Evolutionary conservation across 768 basidiomycete species (phyloP).

Genomic region (Suillus luteus): DNA sequence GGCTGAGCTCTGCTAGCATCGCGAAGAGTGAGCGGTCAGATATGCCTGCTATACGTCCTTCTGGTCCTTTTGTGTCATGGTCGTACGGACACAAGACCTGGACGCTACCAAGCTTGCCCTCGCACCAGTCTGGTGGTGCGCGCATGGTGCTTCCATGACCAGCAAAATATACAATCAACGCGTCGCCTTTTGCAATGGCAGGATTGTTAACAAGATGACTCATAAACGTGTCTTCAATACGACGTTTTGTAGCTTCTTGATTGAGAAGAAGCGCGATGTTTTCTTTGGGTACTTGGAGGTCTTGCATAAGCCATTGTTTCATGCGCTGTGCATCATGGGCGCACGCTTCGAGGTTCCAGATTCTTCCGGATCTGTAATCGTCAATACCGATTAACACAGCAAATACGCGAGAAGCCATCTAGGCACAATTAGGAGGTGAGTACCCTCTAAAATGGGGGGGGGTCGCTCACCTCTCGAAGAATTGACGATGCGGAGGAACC

Average conservation of each 20-base stretch:
- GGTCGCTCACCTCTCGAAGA: constrained; percentile 17
- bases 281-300: constrained; percentile 57
- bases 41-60: constrained; percentile 59
- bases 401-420: constrained; percentile 54
- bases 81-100: constrained; percentile 70
- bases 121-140: constrained; percentile 65
- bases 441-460: constrained; percentile 3
- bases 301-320: constrained; percentile 55
- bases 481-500: constrained; percentile 15
- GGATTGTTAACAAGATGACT: constrained; percentile 64
- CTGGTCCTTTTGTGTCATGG: constrained; percentile 51
- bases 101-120: constrained; percentile 42
- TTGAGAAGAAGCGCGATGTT: constrained; percentile 61
- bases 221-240: constrained; percentile 63
- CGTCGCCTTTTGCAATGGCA: constrained; percentile 59
- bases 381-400: constrained; percentile 72
- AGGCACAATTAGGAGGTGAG: constrained; percentile 17
- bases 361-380: constrained; percentile 60
- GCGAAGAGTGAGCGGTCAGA: constrained; percentile 67
- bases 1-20: constrained; percentile 57
- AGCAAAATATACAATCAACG: constrained; percentile 70
- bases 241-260: constrained; percentile 58
- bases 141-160: constrained; percentile 66
- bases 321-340: constrained; percentile 64
- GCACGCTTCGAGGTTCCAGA: constrained; percentile 70